phyloP scores from a whole-genome alignment of 305 asterid genomes.

The Fraxinus ornus region DNA sequence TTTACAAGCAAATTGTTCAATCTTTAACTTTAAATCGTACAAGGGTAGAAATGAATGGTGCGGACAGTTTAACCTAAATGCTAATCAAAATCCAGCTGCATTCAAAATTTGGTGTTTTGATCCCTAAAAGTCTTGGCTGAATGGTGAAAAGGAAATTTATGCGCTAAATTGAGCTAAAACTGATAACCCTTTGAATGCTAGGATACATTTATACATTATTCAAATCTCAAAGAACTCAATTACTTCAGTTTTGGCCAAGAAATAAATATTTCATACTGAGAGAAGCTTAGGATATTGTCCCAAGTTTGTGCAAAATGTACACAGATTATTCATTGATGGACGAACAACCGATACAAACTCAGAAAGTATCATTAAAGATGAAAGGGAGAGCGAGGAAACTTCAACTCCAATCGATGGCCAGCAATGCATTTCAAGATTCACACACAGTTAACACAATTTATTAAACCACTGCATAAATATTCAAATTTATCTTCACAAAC shows the following conservation, averaged over 20 bases:
- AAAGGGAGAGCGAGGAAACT: neutral
- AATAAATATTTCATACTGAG: neutral
- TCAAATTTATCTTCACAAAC: conserved; percentile 22
- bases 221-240: neutral
- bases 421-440: neutral
- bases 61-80: neutral
- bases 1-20: neutral
- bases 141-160: neutral
- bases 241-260: neutral
- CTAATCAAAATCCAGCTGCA: neutral
- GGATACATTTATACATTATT: neutral
- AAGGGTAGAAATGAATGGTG: neutral
- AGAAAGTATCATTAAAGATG: neutral
- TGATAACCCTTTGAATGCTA: neutral
- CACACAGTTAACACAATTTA: conserved; percentile 18
- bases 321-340: neutral
- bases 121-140: neutral
- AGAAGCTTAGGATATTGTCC: neutral
- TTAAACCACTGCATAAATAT: conserved; percentile 23
- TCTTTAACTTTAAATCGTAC: neutral
- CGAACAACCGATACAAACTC: neutral
- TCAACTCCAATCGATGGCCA: neutral
- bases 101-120: neutral
- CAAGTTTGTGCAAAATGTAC: neutral
- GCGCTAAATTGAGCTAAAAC: neutral